Conservation (phyloP, 352 stramenopile species). For the Peronospora belbahrii region DNA sequence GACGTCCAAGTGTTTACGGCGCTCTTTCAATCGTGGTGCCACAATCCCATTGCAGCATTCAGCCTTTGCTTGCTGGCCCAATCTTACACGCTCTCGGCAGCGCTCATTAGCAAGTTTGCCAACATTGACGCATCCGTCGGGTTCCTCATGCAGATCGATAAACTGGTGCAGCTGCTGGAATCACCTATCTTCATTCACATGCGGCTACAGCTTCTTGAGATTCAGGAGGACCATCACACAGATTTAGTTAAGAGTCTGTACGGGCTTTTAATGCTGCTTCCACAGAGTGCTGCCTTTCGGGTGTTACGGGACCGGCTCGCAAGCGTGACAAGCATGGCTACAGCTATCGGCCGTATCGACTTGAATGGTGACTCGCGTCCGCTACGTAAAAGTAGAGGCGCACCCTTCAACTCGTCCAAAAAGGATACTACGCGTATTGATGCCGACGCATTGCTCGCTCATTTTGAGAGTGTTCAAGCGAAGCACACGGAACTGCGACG, state of each 20-base stretch:
- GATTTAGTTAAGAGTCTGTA: slow-evolving; percentile 97
- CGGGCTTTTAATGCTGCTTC: slow-evolving; percentile 95
- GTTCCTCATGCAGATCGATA: slow-evolving; percentile 99
- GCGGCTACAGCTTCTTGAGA: slow-evolving; percentile 96
- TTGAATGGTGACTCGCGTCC: slow-evolving; percentile 29
- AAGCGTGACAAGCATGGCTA: slow-evolving; percentile 85
- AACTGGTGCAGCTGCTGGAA: slow-evolving; percentile 98
- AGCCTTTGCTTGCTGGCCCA: slow-evolving; percentile 96
- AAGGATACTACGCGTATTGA: slow-evolving; percentile 33
- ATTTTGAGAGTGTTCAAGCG: slow-evolving; percentile 68
- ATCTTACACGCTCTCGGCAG: slow-evolving; percentile 95
- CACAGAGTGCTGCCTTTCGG: slow-evolving; percentile 86
- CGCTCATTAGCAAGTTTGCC: slow-evolving; percentile 95
- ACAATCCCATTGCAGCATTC: slow-evolving; percentile 96
- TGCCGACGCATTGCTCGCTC: slow-evolving; percentile 43
- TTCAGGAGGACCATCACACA: slow-evolving; percentile 90
- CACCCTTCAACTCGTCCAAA: slow-evolving; percentile 12
- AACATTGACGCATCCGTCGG: slow-evolving; percentile 95
- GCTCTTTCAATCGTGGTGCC: slow-evolving; percentile 92
- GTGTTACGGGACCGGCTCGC: slow-evolving; percentile 77
- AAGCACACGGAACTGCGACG: slow-evolving; percentile 64
- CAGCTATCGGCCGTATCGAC: slow-evolving; percentile 70
- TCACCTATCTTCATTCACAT: slow-evolving; percentile 99
- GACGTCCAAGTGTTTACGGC: slow-evolving; percentile 79
- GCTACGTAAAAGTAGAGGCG: slow-evolving; percentile 8